These are phyloP conservation scores for Diaporthe citri DNA, from an alignment of 2,329 filamentous ascomycete species.

Conservation along the genomic window DNA sequence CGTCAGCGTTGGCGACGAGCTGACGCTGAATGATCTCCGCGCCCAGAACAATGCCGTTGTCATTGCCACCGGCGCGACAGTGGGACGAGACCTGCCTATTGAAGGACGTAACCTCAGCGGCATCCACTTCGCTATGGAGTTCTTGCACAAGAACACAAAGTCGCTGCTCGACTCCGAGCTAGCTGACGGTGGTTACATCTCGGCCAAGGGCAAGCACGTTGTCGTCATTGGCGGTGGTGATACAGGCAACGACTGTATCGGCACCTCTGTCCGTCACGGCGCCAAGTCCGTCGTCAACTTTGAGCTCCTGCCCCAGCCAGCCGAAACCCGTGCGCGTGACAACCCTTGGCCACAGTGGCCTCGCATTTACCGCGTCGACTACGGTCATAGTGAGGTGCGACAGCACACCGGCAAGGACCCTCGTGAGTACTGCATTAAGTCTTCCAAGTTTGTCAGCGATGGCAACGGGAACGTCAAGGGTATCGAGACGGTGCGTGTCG, in stretches of 20 bases:
- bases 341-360: constrained; percentile 99
- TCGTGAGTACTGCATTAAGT: constrained; percentile 98
- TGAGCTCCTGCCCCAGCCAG: constrained; percentile 92
- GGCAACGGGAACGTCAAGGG: constrained; percentile 90
- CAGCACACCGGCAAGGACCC: constrained; percentile 97
- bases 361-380: constrained; percentile 97
- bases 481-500: constrained; percentile 94
- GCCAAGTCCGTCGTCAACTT: constrained; percentile 98
- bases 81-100: constrained; percentile 92
- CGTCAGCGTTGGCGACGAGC: constrained; percentile 81
- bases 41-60: constrained; percentile 84
- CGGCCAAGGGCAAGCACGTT: constrained; percentile 94
- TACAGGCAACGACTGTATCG: constrained; percentile 97
- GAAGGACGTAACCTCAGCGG: constrained; percentile 89
- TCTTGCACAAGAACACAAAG: constrained; percentile 97
- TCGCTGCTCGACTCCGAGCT: constrained; percentile 94
- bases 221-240: constrained; percentile 98
- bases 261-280: constrained; percentile 94
- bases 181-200: constrained; percentile 87
- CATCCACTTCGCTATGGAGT: constrained; percentile 97
- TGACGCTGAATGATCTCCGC: constrained; percentile 79
- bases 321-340: constrained; percentile 88
- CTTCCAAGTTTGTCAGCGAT: constrained; percentile 94
- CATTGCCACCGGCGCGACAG: constrained; percentile 92
- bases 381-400: constrained; percentile 95